A percentile compares a stretch with the other conserved stretches of the same genome.
These are phyloP conservation scores for Aschersonia sp. DNA, from an alignment of 2,329 filamentous ascomycete genomes.

Conservation along the genomic window DNA sequence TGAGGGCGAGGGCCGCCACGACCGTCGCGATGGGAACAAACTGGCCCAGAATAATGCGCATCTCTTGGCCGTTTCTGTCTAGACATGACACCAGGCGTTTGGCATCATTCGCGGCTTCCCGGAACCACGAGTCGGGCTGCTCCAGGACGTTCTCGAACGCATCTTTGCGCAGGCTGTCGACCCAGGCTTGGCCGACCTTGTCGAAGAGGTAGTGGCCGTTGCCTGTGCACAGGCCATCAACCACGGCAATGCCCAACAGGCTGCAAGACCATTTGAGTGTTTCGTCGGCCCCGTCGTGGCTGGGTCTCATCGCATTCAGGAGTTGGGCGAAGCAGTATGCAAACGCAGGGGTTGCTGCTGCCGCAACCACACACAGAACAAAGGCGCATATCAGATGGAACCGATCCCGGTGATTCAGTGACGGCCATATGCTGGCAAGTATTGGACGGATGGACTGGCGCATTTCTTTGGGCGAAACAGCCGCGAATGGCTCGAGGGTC, in stretches of 20 bases:
- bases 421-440: slow-evolving; percentile 52
- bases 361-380: slow-evolving; percentile 46
- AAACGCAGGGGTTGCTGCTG: slow-evolving; percentile 58
- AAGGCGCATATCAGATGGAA: slow-evolving; percentile 44
- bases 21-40: slow-evolving; percentile 61
- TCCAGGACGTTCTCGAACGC: slow-evolving; percentile 56
- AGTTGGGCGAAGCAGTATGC: slow-evolving; percentile 63
- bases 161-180: slow-evolving; percentile 53
- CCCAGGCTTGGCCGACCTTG: slow-evolving; percentile 59
- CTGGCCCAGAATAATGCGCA: slow-evolving; percentile 66
- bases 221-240: slow-evolving; percentile 53
- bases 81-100: slow-evolving; percentile 54
- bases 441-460: slow-evolving; percentile 7
- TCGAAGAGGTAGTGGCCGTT: slow-evolving; percentile 60
- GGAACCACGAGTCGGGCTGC: slow-evolving; percentile 71
- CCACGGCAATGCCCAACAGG: slow-evolving; percentile 52
- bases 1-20: slow-evolving; percentile 49
- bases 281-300: slow-evolving; percentile 28
- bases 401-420: slow-evolving; percentile 35
- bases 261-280: slow-evolving; percentile 54
- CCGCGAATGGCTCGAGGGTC: no score
- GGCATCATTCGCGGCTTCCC: slow-evolving; percentile 49
- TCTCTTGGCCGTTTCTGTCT: slow-evolving; percentile 75
- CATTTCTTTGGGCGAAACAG: not conserved
- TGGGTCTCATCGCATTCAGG: slow-evolving; percentile 52